Evolutionary conservation across 2,329 filamentous ascomycete genomes (phyloP).

Genomic region (Elsinoe perseae): DNA sequence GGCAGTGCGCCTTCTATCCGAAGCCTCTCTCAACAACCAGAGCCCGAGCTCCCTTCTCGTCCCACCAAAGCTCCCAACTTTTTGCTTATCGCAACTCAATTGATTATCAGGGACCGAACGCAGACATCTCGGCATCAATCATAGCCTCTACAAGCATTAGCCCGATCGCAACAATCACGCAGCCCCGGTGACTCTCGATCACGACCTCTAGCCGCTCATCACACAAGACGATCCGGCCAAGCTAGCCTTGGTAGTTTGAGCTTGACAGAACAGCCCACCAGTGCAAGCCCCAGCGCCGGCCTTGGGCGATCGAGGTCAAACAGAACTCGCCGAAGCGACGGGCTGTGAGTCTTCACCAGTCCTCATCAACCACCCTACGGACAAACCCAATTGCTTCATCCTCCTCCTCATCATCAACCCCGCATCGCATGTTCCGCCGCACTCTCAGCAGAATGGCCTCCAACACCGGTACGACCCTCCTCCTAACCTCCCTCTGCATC

Average conservation of each 20-base stretch:
- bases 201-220: not conserved
- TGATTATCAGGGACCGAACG: not conserved
- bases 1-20: not conserved
- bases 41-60: not conserved
- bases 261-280: slow-evolving; percentile 6
- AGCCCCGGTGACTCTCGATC: not conserved
- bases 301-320: slow-evolving; percentile 7
- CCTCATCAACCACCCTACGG: too few relatives aligned
- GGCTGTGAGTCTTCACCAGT: slow-evolving; percentile 3
- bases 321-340: not conserved
- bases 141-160: not conserved
- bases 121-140: not conserved
- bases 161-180: not conserved
- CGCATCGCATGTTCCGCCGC: slow-evolving; percentile 13
- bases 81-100: not conserved
- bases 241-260: slow-evolving; percentile 8
- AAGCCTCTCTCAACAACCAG: slow-evolving; percentile 12
- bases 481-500: not conserved
- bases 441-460: not conserved
- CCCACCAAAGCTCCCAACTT: slow-evolving; percentile 7
- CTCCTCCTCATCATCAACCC: not conserved
- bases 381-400: not conserved
- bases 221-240: slow-evolving; percentile 6
- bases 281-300: not conserved
- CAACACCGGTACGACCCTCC: not conserved